A percentile compares a stretch with the other conserved stretches of the same genome.
phyloP scores from a whole-genome alignment of 345 rosid species.

The Eucalyptus microcorys region DNA sequence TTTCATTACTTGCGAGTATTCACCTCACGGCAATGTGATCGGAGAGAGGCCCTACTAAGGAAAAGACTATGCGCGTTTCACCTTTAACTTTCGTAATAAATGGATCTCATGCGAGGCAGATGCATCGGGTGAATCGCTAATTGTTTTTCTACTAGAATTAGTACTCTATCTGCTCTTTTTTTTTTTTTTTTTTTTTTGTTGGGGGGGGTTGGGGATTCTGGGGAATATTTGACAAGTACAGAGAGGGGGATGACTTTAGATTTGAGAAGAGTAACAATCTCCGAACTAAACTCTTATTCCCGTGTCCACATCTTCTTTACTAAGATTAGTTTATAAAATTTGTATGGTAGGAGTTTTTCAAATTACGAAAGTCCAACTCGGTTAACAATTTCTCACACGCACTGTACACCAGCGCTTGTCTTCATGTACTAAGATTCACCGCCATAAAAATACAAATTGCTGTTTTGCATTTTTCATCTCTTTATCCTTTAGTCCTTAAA shows the following conservation, averaged over 20 bases:
- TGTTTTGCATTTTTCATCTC: background rate
- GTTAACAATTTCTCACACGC: background rate
- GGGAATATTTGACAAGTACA: background rate
- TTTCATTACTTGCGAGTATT: constrained; percentile 41
- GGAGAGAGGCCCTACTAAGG: constrained; percentile 53
- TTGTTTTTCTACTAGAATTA: background rate
- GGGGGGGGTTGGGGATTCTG: too few species aligned
- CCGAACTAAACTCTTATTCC: background rate
- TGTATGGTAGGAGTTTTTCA: background rate
- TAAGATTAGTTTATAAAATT: background rate
- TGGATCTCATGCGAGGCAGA: background rate
- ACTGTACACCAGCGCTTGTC: background rate
- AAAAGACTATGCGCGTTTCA: background rate
- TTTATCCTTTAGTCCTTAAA: background rate
- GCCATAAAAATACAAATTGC: background rate
- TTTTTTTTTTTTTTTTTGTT: too few species aligned
- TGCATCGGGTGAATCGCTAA: background rate
- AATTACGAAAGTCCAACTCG: background rate
- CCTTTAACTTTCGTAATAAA: background rate
- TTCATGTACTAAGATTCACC: background rate
- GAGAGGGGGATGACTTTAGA: background rate
- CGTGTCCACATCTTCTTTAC: background rate
- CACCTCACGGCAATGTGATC: constrained; percentile 51
- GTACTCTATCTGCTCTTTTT: background rate
- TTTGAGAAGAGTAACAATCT: background rate